phyloP scores from a whole-genome alignment of 306 rosid genomes.

The Malus fusca region DNA sequence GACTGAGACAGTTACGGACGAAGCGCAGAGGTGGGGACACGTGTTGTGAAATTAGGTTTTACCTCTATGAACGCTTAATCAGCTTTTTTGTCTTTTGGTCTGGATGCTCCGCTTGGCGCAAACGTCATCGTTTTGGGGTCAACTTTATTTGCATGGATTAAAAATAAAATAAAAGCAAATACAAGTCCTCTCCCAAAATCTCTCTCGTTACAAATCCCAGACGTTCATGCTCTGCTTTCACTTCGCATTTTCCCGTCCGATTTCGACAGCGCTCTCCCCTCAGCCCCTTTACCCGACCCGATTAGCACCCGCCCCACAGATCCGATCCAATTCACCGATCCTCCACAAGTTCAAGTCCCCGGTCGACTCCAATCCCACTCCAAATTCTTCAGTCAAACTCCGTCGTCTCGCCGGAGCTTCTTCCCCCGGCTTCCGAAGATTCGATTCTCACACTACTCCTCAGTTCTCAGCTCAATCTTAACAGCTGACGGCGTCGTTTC shows the following conservation, averaged over 20 bases:
- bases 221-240: background rate
- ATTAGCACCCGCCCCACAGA: slow-evolving; percentile 16
- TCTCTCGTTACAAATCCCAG: background rate
- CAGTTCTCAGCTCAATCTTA: background rate
- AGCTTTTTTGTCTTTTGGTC: background rate
- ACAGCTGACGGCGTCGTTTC: background rate
- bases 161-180: background rate
- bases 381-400: background rate
- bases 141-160: background rate
- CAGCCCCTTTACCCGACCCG: slow-evolving; percentile 1
- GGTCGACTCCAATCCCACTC: background rate
- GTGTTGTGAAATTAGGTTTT: background rate
- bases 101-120: background rate
- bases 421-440: background rate
- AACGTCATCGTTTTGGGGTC: background rate
- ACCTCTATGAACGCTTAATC: background rate
- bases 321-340: slow-evolving; percentile 27
- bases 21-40: background rate
- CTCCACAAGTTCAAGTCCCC: background rate
- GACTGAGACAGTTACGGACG: background rate
- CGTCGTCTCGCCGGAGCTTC: background rate
- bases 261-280: slow-evolving; percentile 11
- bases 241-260: slow-evolving; percentile 9
- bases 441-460: background rate
- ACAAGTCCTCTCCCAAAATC: background rate